Evolutionary conservation across 2,329 filamentous ascomycete species (phyloP), one percentile per base, ranked within the genome.

Genomic region (Fusarium setosum): DNA sequence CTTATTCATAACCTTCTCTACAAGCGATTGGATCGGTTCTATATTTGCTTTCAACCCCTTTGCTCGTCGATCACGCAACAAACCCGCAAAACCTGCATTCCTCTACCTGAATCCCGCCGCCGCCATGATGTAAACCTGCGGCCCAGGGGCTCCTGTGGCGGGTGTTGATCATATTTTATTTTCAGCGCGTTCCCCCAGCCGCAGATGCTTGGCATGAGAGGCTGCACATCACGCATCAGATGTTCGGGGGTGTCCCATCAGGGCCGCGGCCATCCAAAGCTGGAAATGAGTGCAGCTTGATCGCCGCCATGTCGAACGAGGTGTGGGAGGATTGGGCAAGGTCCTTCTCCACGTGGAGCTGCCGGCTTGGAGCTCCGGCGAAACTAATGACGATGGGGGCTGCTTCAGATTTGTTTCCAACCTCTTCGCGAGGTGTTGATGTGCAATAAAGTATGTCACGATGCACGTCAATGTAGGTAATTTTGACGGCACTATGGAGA

Each of bases 231-330:
- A 31, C 23, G 21, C 23, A 34, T 6, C 38, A 50, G 15, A 35
- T n/a, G n/a, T 35, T n/a, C 6, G 13, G 31, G n/a, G 7, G 21
- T 29, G 26, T 47, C 18, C 10, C 35, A n/a, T n/a, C 15, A 21
- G 12, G 26, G 35, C 24, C 48, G 23, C 17, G 26, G 20, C 12
- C 29, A 37, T 52, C 26, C 40, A 11, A 29, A 37, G 48, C 18
- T 41, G 48, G 48, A 32, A 52, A 40, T 41, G 37, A 40, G 26
- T 31, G 49, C 23, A 23, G 37, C 45, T 56, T 41, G 51, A 61
- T 68, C 58, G 40, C 32, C 54, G 11, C 18, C 37, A 35, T 52
- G 50, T 58, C 52, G 49, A 55, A 58, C 40, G 31, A 35, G 21
- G 51, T 34, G 32, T 40, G 35, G 20, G 17, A 44, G 47, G 37